phyloP scores from a whole-genome alignment of 2,329 filamentous ascomycete genomes.

The Hypoxylon sp. region DNA sequence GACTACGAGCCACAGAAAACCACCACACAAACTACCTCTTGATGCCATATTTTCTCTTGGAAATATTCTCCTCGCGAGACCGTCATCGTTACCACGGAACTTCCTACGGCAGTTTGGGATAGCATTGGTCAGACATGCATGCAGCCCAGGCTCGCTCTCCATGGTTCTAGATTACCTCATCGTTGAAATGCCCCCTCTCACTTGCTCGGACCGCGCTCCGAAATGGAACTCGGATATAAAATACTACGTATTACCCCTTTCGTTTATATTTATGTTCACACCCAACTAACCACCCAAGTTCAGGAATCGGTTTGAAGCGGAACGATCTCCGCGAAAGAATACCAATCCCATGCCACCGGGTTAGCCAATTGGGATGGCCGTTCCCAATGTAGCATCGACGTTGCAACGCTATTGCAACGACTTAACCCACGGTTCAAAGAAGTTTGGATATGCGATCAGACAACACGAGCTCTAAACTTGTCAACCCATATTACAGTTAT shows the following conservation, averaged over 20 bases:
- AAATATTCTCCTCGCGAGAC: neutral
- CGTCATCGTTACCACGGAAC: slow-evolving; percentile 1
- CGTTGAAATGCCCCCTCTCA: neutral
- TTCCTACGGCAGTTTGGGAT: neutral
- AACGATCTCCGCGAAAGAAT: slow-evolving; percentile 1
- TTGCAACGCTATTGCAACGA: neutral
- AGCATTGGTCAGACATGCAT: neutral
- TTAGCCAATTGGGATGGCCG: neutral
- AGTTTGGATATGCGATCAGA: neutral
- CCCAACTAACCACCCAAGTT: too few species aligned
- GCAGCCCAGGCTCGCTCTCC: neutral
- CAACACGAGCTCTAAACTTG: neutral
- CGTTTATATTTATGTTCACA: neutral
- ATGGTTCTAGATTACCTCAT: neutral
- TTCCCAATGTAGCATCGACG: neutral
- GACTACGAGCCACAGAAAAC: neutral
- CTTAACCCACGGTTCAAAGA: neutral
- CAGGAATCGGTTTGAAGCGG: too few species aligned
- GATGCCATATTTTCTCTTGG: neutral
- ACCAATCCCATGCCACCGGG: neutral
- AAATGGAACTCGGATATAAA: too few species aligned
- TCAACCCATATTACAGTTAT: too few species aligned
- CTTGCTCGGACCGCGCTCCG: slow-evolving; percentile 1
- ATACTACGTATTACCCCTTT: neutral
- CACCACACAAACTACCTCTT: neutral